Percentiles rank a stretch among this genome's conserved stretches.
Conservation (phyloP, 768 basidiomycete genomes). For the Trametes gibbosa region DNA sequence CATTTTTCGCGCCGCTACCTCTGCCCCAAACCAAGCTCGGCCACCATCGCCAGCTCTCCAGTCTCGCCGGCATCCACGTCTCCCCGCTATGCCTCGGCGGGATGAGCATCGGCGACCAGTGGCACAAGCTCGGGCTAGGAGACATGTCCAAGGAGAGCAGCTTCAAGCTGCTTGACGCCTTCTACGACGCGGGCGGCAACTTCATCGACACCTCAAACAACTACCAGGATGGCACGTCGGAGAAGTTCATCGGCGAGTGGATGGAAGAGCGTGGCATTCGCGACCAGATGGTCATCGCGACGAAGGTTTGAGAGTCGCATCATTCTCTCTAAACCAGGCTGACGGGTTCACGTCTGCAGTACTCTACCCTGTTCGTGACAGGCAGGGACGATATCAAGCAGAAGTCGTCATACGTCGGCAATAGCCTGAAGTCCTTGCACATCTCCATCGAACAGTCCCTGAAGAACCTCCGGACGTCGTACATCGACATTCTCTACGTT, state of each 20-base stretch:
- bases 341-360: conserved; percentile 17
- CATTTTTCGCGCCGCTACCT: conserved; percentile 6
- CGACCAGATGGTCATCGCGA: conserved; percentile 36
- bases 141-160: conserved; percentile 34
- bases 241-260: conserved; percentile 43
- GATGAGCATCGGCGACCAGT: conserved; percentile 39
- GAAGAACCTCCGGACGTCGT: conserved; percentile 54
- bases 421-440: conserved; percentile 35
- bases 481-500: conserved; percentile 55
- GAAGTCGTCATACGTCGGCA: conserved; percentile 42
- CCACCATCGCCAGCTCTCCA: conserved; percentile 32
- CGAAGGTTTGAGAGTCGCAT: conserved; percentile 19
- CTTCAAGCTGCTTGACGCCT: conserved; percentile 41
- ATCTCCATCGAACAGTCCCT: conserved; percentile 36
- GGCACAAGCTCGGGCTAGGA: conserved; percentile 31
- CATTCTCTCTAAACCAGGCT: not conserved
- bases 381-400: conserved; percentile 20
- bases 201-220: conserved; percentile 37
- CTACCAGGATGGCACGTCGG: conserved; percentile 37
- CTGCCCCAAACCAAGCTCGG: conserved; percentile 28
- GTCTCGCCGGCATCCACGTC: conserved; percentile 36
- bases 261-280: conserved; percentile 35
- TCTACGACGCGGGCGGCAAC: conserved; percentile 34
- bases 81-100: conserved; percentile 38
- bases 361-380: conserved; percentile 26